phyloP scores from a whole-genome alignment of 192 early-diverging fungal species.

The Coemansia sp. region DNA sequence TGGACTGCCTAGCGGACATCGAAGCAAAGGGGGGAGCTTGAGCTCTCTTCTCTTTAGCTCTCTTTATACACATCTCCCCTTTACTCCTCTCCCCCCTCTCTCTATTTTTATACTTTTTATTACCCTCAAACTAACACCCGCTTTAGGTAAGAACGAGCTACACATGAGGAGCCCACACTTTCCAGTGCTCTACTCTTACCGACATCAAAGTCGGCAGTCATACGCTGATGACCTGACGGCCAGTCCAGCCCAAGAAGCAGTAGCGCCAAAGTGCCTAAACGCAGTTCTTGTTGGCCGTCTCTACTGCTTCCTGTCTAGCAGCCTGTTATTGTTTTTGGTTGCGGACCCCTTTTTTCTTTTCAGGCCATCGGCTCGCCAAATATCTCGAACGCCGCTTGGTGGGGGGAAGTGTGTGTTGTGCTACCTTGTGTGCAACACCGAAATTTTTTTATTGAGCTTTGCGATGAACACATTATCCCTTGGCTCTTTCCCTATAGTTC shows the following conservation, averaged over 20 bases:
- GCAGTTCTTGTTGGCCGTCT: neutral
- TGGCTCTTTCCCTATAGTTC: neutral
- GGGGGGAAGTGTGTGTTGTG: neutral
- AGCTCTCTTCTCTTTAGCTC: constrained; percentile 4
- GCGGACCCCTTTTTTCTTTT: neutral
- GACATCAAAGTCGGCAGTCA: too few species aligned
- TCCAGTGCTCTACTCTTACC: too few species aligned
- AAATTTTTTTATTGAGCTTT: neutral
- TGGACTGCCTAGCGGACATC: neutral
- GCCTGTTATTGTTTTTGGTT: constrained; percentile 1
- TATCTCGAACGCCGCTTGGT: neutral
- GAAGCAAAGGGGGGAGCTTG: too few species aligned
- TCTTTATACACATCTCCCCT: constrained; percentile 4
- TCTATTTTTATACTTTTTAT: constrained; percentile 1
- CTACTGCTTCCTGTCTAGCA: neutral
- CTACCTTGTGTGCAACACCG: neutral
- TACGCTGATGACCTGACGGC: neutral
- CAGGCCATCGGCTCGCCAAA: neutral
- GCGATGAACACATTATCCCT: neutral
- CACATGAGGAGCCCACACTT: neutral
- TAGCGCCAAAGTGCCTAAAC: neutral
- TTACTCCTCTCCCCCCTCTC: neutral
- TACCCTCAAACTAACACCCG: neutral
- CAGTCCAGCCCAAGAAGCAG: neutral
- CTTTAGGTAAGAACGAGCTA: neutral